Conservation (phyloP, 768 basidiomycete genomes). For the Panaeolus papilionaceus region DNA sequence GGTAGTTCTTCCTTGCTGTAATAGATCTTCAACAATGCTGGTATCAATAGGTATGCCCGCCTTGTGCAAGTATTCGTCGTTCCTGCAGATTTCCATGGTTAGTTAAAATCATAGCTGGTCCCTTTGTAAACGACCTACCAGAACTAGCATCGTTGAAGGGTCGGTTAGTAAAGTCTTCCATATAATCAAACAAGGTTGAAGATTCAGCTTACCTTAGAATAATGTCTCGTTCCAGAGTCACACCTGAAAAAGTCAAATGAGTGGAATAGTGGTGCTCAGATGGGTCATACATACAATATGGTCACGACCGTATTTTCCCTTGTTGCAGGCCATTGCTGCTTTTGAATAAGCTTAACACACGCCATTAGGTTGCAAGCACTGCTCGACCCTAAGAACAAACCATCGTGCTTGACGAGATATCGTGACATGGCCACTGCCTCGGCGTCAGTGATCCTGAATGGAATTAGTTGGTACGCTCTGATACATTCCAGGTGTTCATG, state of each 20-base stretch:
- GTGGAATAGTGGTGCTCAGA: not conserved
- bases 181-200: not conserved
- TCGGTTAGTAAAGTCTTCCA: not conserved
- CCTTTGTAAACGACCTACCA: constrained; percentile 39
- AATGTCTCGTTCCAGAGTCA: constrained; percentile 91
- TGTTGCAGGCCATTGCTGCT: constrained; percentile 70
- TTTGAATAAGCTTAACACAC: constrained; percentile 79
- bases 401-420: constrained; percentile 89
- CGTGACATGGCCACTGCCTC: constrained; percentile 98
- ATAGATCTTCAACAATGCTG: constrained; percentile 48
- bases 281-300: constrained; percentile 64
- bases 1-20: constrained; percentile 24
- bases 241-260: constrained; percentile 53
- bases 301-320: constrained; percentile 73
- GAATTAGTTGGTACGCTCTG: not conserved
- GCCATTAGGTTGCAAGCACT: constrained; percentile 97
- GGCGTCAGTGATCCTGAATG: constrained; percentile 81
- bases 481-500: not conserved
- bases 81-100: constrained; percentile 36
- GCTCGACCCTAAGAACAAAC: constrained; percentile 94
- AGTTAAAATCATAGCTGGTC: constrained; percentile 4
- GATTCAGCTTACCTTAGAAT: constrained; percentile 73
- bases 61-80: constrained; percentile 57
- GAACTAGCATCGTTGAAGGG: constrained; percentile 38
- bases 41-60: constrained; percentile 51